Evolutionary conservation across 345 rosid species (phyloP), one percentile per base, ranked within the genome.

Genomic region (Acer yangbiense): DNA sequence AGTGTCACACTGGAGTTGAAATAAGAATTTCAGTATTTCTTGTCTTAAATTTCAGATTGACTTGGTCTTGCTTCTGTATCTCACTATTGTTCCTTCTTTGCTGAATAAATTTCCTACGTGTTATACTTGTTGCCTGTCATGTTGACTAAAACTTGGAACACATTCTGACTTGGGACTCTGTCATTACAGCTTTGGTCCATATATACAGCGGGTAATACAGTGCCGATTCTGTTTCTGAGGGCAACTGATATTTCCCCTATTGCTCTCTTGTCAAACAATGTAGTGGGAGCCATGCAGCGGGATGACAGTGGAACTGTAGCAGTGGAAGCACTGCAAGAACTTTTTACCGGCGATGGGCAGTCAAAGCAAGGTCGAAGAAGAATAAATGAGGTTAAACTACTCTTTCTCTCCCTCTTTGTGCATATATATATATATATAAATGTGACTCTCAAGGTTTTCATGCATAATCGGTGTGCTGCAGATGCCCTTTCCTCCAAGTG

Each of bases 211-310:
- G 99, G 99, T 60, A 96, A 94, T 76, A 96, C 98, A 1, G 98
- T 96, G 76, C 99, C 98, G 9, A 94, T 96, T 80, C 99, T 97
- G 52, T 94, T 96, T 89, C 86, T 96, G 93, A 89, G 97, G 78
- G 99, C 97, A 65, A 92, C 99, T 3, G 98, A 96, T 83, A 92
- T 96, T 86, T 96, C 99, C 54, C 98, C 99, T 8, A 96, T 96
- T 27, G 97, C 99, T 18, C 95, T 96, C 60, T 88, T 96, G 80
- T 94, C 99, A 50, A 95, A 92, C 85, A 92, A 94, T 87, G 87
- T 87, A 84, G 86, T 91, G 66, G 94, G 97, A 71, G 86, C 88
- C 77, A 84, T 81, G 80, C 89, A 85, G 73, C 90, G 70, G 71
- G 93, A 91, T 67, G 74, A 80, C 75, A 76, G 79, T 66, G 90